Conservation (phyloP, 352 stramenopile genomes). For the Pythium phragmiticola region DNA sequence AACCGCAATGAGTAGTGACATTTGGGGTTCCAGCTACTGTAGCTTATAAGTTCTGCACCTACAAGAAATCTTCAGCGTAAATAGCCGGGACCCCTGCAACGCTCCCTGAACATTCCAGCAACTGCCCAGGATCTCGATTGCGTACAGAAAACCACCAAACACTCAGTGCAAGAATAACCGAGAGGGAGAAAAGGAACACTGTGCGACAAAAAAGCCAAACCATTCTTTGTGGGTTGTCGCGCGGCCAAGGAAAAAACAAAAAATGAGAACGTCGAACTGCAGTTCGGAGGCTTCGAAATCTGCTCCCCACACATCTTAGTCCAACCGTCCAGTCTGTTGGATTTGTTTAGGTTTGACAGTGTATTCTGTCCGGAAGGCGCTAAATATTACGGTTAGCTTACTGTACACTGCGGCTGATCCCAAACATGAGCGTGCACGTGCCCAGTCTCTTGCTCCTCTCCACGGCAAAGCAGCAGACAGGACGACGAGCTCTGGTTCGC, state of each 20-base stretch:
- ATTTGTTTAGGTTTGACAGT: too few species aligned
- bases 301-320: conserved; percentile 10
- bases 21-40: too few species aligned
- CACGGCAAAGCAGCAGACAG: not conserved
- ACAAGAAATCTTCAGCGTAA: too few species aligned
- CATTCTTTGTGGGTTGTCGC: not conserved
- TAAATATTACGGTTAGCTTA: too few species aligned
- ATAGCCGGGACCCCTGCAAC: conserved; percentile 11
- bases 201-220: conserved; percentile 6
- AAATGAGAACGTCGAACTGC: not conserved
- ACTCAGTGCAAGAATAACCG: not conserved
- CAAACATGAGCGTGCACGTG: too few species aligned
- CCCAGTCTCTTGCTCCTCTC: conserved; percentile 6
- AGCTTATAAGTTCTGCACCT: too few species aligned
- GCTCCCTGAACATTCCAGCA: conserved; percentile 24
- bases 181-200: not conserved
- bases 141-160: conserved; percentile 3
- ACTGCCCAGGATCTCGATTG: conserved; percentile 10
- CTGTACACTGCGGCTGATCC: too few species aligned
- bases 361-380: too few species aligned
- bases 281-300: not conserved
- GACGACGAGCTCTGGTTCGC: not conserved
- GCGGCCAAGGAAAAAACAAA: not conserved
- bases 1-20: too few species aligned
- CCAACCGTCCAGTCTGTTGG: conserved; percentile 7